Conservation (phyloP, 495 filamentous ascomycete species). For the Lasiosphaeria ovina region DNA sequence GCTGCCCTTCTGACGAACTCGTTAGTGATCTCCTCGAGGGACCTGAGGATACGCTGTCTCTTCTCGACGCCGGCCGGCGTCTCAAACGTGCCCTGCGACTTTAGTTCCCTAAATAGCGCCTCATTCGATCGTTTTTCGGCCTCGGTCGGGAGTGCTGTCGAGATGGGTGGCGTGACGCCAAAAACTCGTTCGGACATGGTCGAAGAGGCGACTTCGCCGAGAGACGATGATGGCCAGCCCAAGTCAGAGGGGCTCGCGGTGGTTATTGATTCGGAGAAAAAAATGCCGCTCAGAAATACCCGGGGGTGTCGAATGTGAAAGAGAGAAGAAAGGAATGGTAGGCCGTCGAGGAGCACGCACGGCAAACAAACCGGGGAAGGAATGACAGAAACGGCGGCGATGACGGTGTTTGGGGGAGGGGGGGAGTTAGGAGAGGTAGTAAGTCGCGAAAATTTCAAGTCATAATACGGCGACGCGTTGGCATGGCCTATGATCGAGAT, state of each 20-base stretch:
- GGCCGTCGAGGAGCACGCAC: neutral
- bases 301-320: neutral
- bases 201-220: neutral
- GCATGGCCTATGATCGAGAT: neutral
- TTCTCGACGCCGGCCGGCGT: conserved; percentile 72
- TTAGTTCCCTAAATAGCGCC: conserved; percentile 75
- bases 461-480: conserved; percentile 5
- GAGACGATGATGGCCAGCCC: neutral
- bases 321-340: neutral
- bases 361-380: neutral
- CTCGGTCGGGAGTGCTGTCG: conserved; percentile 67
- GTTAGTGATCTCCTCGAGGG: conserved; percentile 72
- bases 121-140: conserved; percentile 72
- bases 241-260: neutral
- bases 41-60: conserved; percentile 55
- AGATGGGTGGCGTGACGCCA: conserved; percentile 86
- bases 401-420: neutral
- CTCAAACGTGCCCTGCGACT: conserved; percentile 89
- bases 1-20: conserved; percentile 83
- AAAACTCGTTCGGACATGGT: conserved; percentile 45
- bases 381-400: neutral
- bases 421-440: neutral
- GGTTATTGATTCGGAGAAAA: neutral
- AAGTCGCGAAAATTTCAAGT: neutral
- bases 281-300: neutral